A percentile compares a stretch with the other conserved stretches of the same genome.
Evolutionary conservation across 1,284 basidiomycete genomes (phyloP).

Genomic region (Vanrija sp.): DNA sequence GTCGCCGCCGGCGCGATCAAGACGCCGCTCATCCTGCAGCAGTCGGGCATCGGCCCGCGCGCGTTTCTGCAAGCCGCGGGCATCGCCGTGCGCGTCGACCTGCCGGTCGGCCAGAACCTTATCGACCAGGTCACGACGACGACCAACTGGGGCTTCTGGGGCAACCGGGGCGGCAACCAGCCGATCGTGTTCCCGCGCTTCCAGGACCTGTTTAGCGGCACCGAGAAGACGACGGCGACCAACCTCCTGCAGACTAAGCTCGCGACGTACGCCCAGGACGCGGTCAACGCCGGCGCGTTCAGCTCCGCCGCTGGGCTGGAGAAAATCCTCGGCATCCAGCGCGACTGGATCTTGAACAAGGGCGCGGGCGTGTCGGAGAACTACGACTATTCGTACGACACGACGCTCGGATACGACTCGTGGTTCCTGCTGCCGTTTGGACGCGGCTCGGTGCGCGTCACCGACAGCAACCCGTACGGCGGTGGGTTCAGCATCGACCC

Average conservation of each 20-base stretch:
- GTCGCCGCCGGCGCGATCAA: slow-evolving; percentile 50
- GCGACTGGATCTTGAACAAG: slow-evolving; percentile 43
- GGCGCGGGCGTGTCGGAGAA: slow-evolving; percentile 35
- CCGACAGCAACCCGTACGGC: slow-evolving; percentile 32
- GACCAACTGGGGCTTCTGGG: slow-evolving; percentile 24
- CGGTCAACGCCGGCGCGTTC: slow-evolving; percentile 34
- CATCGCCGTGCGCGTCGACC: slow-evolving; percentile 34
- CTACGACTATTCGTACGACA: slow-evolving; percentile 33
- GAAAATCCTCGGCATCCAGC: slow-evolving; percentile 38
- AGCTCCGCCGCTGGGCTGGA: slow-evolving; percentile 27
- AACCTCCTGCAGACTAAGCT: slow-evolving; percentile 33
- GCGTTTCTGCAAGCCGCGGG: slow-evolving; percentile 37
- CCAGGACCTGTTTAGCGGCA: slow-evolving; percentile 27
- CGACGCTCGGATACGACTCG: slow-evolving; percentile 39
- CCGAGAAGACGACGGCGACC: slow-evolving; percentile 15
- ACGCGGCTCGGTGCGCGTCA: slow-evolving; percentile 42
- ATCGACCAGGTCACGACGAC: slow-evolving; percentile 49
- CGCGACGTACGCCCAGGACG: slow-evolving; percentile 37
- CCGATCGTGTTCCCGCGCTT: slow-evolving; percentile 34
- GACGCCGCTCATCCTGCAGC: slow-evolving; percentile 50
- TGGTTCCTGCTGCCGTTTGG: slow-evolving; percentile 47
- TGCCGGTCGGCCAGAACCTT: slow-evolving; percentile 47
- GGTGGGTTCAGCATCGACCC: slow-evolving; percentile 34
- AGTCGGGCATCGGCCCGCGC: slow-evolving; percentile 48
- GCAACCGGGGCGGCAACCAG: slow-evolving; percentile 22